Evolutionary conservation across 768 basidiomycete species (phyloP), one percentile per base, ranked within the genome.

Genomic region (Chalciporus chontae): DNA sequence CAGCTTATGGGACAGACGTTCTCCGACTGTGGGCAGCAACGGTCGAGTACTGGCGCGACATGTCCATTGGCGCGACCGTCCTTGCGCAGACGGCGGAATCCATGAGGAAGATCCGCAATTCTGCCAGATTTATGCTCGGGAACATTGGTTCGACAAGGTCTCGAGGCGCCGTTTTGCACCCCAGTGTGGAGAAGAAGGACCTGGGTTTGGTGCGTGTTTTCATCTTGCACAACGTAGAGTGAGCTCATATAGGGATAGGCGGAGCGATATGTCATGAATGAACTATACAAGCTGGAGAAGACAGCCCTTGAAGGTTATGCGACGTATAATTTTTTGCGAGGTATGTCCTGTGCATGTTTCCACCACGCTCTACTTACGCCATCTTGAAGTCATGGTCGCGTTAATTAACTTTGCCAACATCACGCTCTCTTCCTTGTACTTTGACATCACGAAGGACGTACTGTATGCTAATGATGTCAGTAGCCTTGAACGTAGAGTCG

Each of bases 21-120:
- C 76, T 98, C 27, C 80, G 95, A 7, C 72, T 95, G 7, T 99
- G 95, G 95, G 88, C 80, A 9, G 94, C 93, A 3, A 87, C 89
- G 0, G 85, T 90, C 19, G 93, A 96, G 57, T 95, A 90, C 61
- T 85, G 88, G 69, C 79, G 81, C 23, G 95, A 98, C 66, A 89
- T 90, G 71, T 80, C 87, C 6, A 85, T 97, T 45, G 90, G 95
- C 0, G 81, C 84, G 1, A 84, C 77, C 0, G 80, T 89, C 14
- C 76, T 98, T 23, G 71, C 81, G 0, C 87, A 93, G 60, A 78
- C 85, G 1, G 78, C 80, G 0, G 88, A 94, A 59, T 81, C 81
- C 0, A 68, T 92, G 62, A 76, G 91, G 44, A 95, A 90, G 69
- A 80, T 94, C 45, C 80, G 94, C 31, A 95, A 93, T 66, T 84